These are phyloP conservation scores for Waltergamsia citrina DNA, from an alignment of 2,329 filamentous ascomycete species.

Conservation along the genomic window DNA sequence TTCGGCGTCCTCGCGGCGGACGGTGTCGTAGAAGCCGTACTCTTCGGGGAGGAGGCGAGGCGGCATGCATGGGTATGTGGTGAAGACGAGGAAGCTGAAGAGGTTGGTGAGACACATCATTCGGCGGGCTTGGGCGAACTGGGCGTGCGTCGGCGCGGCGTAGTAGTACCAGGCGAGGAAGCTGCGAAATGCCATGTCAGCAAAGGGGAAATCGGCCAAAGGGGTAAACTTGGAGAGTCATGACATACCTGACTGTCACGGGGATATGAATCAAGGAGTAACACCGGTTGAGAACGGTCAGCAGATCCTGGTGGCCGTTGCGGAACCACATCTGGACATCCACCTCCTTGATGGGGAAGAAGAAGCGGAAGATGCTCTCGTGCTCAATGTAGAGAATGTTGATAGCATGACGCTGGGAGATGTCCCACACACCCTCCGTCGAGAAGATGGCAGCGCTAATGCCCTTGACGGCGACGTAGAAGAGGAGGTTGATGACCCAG, in stretches of 20 bases:
- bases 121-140: conserved; percentile 40
- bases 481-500: conserved; percentile 56
- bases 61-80: conserved; percentile 47
- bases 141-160: conserved; percentile 50
- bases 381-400: conserved; percentile 38
- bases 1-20: conserved; percentile 29
- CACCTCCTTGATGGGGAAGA: too few relatives aligned
- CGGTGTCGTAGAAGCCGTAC: conserved; percentile 45
- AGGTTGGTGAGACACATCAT: conserved; percentile 49
- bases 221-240: too few relatives aligned
- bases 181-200: too few relatives aligned
- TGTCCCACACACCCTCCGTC: conserved; percentile 35
- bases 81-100: conserved; percentile 44
- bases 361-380: conserved; percentile 30
- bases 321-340: conserved; percentile 30
- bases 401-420: conserved; percentile 42
- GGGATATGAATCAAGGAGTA: conserved; percentile 69
- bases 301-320: conserved; percentile 42
- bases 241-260: conserved; percentile 58
- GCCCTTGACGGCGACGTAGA: conserved; percentile 51
- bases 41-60: conserved; percentile 45
- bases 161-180: conserved; percentile 54
- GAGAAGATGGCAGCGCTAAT: conserved; percentile 41
- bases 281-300: conserved; percentile 57
- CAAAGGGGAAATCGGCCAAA: too few relatives aligned